Evolutionary conservation across 176 grass and related monocot genomes (phyloP).

Genomic region (Canna indica): DNA sequence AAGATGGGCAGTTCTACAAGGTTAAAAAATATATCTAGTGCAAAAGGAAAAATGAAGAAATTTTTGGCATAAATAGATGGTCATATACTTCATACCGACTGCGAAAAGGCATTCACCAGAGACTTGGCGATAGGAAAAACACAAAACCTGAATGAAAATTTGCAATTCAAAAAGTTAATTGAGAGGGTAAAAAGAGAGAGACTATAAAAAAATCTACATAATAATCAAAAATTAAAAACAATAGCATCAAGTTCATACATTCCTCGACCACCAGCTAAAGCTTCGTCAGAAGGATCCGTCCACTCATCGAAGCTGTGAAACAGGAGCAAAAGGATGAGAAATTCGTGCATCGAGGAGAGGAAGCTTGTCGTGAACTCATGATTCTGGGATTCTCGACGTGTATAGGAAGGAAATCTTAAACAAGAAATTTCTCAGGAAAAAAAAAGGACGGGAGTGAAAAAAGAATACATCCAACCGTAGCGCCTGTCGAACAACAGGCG

Average conservation of each 20-base stretch:
- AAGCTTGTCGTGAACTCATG: too few relatives aligned
- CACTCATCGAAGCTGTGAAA: conserved; percentile 47
- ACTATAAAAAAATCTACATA: not conserved
- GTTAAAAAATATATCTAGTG: not conserved
- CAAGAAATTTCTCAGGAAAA: not conserved
- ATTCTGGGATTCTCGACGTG: not conserved
- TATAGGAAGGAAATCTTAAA: not conserved
- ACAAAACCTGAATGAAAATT: conserved; percentile 36
- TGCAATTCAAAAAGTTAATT: not conserved
- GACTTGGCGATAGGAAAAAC: conserved; percentile 28
- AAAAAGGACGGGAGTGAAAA: not conserved
- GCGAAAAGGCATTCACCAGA: conserved; percentile 13
- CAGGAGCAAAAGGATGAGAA: not conserved
- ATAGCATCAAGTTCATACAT: conserved; percentile 23
- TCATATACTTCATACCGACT: conserved; percentile 26
- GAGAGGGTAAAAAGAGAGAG: not conserved
- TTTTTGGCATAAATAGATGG: not conserved
- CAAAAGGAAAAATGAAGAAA: not conserved
- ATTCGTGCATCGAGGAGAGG: not conserved
- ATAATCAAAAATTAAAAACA: not conserved
- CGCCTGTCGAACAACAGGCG: conserved; percentile 40
- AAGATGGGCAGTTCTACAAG: not conserved
- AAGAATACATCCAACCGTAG: conserved; percentile 40
- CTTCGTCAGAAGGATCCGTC: conserved; percentile 37
- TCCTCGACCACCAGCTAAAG: conserved; percentile 41